phyloP scores from a whole-genome alignment of 2,329 filamentous ascomycete species.

The Colletotrichum caudatum region DNA sequence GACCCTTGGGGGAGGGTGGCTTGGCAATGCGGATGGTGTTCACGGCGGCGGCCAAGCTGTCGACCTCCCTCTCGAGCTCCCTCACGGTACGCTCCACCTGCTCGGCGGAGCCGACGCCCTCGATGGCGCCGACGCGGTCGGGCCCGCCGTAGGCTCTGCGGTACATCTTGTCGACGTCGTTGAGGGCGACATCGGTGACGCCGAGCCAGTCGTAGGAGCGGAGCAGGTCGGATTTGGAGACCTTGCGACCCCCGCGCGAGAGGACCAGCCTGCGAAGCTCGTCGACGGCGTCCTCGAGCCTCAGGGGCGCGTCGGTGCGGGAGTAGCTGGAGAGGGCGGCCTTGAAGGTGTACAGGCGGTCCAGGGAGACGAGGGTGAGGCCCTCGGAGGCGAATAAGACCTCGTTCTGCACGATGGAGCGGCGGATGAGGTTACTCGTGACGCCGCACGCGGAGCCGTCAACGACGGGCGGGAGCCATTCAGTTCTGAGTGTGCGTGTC shows the following conservation, averaged over 20 bases:
- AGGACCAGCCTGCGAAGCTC: slow-evolving; percentile 71
- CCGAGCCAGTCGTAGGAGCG: slow-evolving; percentile 70
- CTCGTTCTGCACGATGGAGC: slow-evolving; percentile 70
- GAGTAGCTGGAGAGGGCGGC: slow-evolving; percentile 69
- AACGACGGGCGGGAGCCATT: slow-evolving; percentile 59
- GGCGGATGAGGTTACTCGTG: slow-evolving; percentile 64
- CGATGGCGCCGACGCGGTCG: slow-evolving; percentile 60
- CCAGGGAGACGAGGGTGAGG: slow-evolving; percentile 69
- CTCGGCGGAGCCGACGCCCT: slow-evolving; percentile 49
- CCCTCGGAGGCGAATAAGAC: slow-evolving; percentile 71
- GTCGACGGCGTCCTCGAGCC: slow-evolving; percentile 72
- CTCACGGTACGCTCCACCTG: slow-evolving; percentile 33
- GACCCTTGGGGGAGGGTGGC: slow-evolving; percentile 43
- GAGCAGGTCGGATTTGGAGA: slow-evolving; percentile 64
- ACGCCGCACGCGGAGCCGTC: slow-evolving; percentile 59
- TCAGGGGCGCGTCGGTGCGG: slow-evolving; percentile 55
- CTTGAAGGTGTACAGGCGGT: slow-evolving; percentile 75
- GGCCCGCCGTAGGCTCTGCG: slow-evolving; percentile 66
- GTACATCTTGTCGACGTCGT: slow-evolving; percentile 69
- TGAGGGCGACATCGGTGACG: slow-evolving; percentile 62
- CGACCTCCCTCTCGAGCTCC: slow-evolving; percentile 30
- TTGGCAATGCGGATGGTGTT: slow-evolving; percentile 33
- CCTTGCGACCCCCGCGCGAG: slow-evolving; percentile 61
- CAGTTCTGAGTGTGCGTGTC: slow-evolving; percentile 47
- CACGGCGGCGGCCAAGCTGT: slow-evolving; percentile 29